Base-by-base conservation (phyloP, 331 rosid species). In the Erythrophleum ivorense region DNA sequence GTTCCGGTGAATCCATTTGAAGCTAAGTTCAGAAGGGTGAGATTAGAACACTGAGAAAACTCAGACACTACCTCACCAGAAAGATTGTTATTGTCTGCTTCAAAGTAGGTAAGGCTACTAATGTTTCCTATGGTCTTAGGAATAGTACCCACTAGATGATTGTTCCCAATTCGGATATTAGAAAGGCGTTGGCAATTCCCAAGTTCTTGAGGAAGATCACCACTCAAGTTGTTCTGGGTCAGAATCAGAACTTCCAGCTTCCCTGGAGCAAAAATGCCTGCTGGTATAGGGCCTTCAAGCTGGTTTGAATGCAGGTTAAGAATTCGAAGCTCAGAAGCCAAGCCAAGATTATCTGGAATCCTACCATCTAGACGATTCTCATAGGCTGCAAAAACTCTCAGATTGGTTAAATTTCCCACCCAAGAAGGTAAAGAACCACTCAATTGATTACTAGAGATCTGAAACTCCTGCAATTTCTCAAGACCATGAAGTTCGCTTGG, bases 71-170 rank as follows among this genome's bases (percentile, higher is more conserved):
- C 15, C 83, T 88, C 90, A 40, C 97, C 98, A 21, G 98, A 96
- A 76, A 96, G 94, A 81, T 92, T 87, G 84, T 94, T 96, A 21
- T 88, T 85, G 78, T 96, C 97, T 1, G 95, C 99, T 87, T 96
- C 99, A 80, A 96, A 96, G 92, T 96, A 96, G 41, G 99, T 92
- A 41, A 96, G 97, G 88, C 99, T 84, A 82, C 94, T 96, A 76
- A 94, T 83, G 83, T 94, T 94, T 71, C 98, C 98, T 81, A 96
- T 87, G n/a, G 94, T 81, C 69, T 82, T 87, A 49, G 99, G 99
- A 87, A 96, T 81, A 76, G 70, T 49, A 46, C 99, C 99, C 60
- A 79, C 77, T 24, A 94, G 90, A 81, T 83, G 83, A 78, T 96
- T 96, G 90, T 96, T 89, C 46, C 98, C 99, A 24, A 96, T 92